These are phyloP conservation scores for Magnolia changhungtana DNA, from an alignment of 164 flowering plant species.

Conservation along the genomic window DNA sequence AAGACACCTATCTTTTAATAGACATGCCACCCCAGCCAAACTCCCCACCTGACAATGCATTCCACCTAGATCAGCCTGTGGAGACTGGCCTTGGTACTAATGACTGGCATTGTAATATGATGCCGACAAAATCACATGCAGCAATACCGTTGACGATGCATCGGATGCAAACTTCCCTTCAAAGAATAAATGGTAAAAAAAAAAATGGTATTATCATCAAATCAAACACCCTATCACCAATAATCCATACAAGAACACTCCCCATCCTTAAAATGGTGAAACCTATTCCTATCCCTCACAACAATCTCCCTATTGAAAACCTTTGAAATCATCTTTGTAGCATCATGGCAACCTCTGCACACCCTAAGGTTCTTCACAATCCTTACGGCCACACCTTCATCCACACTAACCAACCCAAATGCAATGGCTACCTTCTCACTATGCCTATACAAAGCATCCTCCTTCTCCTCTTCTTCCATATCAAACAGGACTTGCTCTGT, in stretches of 20 bases:
- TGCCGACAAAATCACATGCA: too few species aligned
- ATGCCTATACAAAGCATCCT: too few species aligned
- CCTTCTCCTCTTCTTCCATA: too few species aligned
- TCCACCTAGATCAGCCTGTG: neutral
- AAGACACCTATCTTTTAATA: slow-evolving; percentile 3
- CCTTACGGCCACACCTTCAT: slow-evolving; percentile 34
- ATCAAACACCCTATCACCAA: slow-evolving; percentile 26
- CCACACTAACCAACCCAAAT: slow-evolving; percentile 41
- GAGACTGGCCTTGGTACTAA: neutral
- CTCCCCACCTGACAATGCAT: neutral
- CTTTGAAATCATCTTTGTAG: slow-evolving; percentile 31
- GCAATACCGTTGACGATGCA: too few species aligned
- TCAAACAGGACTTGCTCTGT: too few species aligned
- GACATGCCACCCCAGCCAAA: neutral
- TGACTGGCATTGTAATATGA: too few species aligned
- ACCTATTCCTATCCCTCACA: slow-evolving; percentile 43
- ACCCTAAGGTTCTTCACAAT: slow-evolving; percentile 46
- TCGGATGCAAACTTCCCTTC: too few species aligned
- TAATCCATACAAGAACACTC: slow-evolving; percentile 37
- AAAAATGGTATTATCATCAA: neutral
- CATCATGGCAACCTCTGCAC: slow-evolving; percentile 46
- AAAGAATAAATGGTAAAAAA: neutral
- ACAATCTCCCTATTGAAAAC: slow-evolving; percentile 34
- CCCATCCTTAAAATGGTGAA: slow-evolving; percentile 41
- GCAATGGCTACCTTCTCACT: slow-evolving; percentile 55